A percentile compares a stretch with the other conserved stretches of the same genome.
Evolutionary conservation across 768 basidiomycete species (phyloP).

Genomic region (Cystofilobasidium capitatum): DNA sequence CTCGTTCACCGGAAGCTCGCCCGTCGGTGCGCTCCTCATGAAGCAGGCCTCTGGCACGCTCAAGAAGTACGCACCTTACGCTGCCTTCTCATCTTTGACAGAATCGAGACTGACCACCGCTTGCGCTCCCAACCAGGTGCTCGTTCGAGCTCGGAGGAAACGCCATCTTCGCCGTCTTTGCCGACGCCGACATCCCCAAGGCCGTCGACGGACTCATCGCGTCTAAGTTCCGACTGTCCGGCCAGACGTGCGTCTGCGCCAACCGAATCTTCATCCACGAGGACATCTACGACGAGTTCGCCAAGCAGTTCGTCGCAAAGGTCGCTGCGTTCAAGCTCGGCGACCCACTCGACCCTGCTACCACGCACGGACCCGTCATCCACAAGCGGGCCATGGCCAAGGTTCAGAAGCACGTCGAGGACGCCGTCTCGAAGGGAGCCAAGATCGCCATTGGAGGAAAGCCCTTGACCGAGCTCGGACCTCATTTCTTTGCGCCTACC

Average conservation of each 20-base stretch:
- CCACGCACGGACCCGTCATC: slow-evolving; percentile 88
- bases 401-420: slow-evolving; percentile 72
- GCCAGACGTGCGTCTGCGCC: slow-evolving; percentile 54
- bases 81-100: not conserved
- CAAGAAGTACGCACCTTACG: slow-evolving; percentile 79
- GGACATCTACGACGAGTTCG: slow-evolving; percentile 82
- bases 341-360: slow-evolving; percentile 64
- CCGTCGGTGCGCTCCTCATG: slow-evolving; percentile 66
- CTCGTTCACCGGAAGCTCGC: slow-evolving; percentile 75
- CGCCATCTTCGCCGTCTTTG: slow-evolving; percentile 89
- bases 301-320: slow-evolving; percentile 65
- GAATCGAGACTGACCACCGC: slow-evolving; percentile 3
- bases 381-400: slow-evolving; percentile 77
- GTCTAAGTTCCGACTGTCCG: slow-evolving; percentile 70
- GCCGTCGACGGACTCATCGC: slow-evolving; percentile 68
- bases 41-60: slow-evolving; percentile 63
- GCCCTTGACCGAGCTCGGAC: slow-evolving; percentile 13
- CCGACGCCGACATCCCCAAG: slow-evolving; percentile 84
- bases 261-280: slow-evolving; percentile 92
- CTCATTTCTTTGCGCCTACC: slow-evolving; percentile 75
- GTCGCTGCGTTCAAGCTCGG: slow-evolving; percentile 80
- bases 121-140: slow-evolving; percentile 40
- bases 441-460: slow-evolving; percentile 85
- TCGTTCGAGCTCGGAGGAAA: slow-evolving; percentile 90
- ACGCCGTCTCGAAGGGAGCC: slow-evolving; percentile 76